phyloP scores from a whole-genome alignment of 441 rosid genomes.

The Kokia cookei region DNA sequence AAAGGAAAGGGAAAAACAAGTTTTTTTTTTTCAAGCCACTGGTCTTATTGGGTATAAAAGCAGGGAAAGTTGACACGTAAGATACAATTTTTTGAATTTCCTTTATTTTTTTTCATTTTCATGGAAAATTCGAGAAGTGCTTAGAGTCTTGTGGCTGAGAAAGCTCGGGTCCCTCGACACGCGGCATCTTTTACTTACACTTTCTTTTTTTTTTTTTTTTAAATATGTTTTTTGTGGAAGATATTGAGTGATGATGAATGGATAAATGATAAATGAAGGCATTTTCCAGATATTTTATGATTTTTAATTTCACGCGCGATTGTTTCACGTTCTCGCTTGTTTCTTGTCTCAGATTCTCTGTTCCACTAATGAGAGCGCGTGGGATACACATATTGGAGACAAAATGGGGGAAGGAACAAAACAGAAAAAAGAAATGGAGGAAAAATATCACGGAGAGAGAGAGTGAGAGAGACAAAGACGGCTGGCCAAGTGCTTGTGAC shows the following conservation, averaged over 20 bases:
- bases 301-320: not conserved
- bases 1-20: not conserved
- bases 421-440: not conserved
- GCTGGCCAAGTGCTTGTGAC: conserved; percentile 9
- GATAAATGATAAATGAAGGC: not conserved
- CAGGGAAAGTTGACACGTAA: conserved; percentile 37
- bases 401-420: not conserved
- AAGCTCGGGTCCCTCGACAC: conserved; percentile 17
- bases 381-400: accelerated
- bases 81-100: conserved; percentile 11
- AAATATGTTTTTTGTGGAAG: conserved; percentile 5
- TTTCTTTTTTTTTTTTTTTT: not conserved
- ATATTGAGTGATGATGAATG: conserved; percentile 1
- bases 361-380: not conserved
- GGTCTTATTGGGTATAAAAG: not conserved
- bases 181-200: conserved; percentile 10
- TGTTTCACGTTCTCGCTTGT: not conserved
- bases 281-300: conserved; percentile 4
- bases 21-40: not conserved
- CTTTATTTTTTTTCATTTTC: not conserved
- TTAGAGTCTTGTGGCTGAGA: conserved; percentile 54
- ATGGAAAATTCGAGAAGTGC: conserved; percentile 54
- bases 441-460: conserved; percentile 3
- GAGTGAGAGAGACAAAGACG: conserved; percentile 9
- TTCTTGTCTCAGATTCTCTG: not conserved